A percentile compares a stretch with the other conserved stretches of the same genome.
Evolutionary conservation across 2,329 filamentous ascomycete genomes (phyloP).

Genomic region (Claviceps purpurea): DNA sequence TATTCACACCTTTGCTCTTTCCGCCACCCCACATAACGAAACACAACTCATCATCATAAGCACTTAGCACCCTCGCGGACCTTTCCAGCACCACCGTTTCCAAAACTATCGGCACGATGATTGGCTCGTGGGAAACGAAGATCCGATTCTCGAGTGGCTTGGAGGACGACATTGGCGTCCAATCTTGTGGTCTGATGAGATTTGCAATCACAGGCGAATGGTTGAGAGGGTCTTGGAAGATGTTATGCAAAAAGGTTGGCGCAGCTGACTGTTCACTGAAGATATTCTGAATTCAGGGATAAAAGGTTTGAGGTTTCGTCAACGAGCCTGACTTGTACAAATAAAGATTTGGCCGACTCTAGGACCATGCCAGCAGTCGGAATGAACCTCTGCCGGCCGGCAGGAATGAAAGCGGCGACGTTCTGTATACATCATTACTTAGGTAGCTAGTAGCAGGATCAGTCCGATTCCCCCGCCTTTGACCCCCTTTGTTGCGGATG

Average conservation of each 20-base stretch:
- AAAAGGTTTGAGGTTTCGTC: background rate
- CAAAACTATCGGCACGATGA: slow-evolving; percentile 71
- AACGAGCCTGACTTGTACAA: background rate
- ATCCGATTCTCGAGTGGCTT: slow-evolving; percentile 63
- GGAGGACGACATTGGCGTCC: slow-evolving; percentile 60
- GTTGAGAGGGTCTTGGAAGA: slow-evolving; percentile 79
- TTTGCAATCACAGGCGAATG: slow-evolving; percentile 79
- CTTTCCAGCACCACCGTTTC: slow-evolving; percentile 73
- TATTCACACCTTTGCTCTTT: no score
- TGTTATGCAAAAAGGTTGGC: no score
- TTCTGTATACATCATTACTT: background rate
- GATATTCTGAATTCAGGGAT: no score
- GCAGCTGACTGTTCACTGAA: no score
- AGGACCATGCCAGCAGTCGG: background rate
- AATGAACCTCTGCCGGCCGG: no score
- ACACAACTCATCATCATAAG: no score
- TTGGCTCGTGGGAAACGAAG: slow-evolving; percentile 74
- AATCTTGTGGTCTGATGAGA: slow-evolving; percentile 68
- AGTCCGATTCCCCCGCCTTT: background rate
- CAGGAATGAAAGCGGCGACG: background rate
- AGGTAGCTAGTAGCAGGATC: background rate
- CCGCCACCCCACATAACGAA: no score
- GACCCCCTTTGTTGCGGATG: no score
- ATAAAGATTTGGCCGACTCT: background rate
- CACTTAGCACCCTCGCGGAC: slow-evolving; percentile 73